Percentiles rank a stretch among this genome's conserved stretches.
Evolutionary conservation across 306 rosid genomes (phyloP).

Genomic region (Vicia faba): DNA sequence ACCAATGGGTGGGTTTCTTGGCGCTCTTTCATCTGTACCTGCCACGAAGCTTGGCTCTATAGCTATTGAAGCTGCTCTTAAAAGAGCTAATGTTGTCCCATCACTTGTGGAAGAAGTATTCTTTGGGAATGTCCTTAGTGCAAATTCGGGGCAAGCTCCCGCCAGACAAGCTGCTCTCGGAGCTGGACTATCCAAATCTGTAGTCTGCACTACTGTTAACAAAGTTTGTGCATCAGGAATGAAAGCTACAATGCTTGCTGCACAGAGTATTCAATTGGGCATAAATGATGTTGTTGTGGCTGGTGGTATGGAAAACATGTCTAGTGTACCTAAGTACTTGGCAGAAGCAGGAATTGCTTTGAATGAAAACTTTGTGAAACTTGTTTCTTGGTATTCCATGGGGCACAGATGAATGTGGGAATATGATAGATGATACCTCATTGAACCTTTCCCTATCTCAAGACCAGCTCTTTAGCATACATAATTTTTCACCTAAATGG

Average conservation of each 20-base stretch:
- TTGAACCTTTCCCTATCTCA: too few species aligned
- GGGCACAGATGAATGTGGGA: too few species aligned
- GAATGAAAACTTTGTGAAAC: too few species aligned
- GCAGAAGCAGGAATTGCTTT: too few species aligned
- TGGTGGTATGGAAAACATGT: conserved; percentile 99
- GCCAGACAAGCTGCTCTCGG: conserved; percentile 99
- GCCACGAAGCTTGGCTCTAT: conserved; percentile 95
- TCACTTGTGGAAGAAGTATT: conserved; percentile 85
- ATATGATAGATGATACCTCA: too few species aligned
- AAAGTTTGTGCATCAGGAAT: conserved; percentile 99
- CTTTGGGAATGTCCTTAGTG: conserved; percentile 96
- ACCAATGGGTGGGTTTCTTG: conserved; percentile 96
- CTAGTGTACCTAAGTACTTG: conserved; percentile 86
- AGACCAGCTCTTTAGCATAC: too few species aligned
- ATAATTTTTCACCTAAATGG: too few species aligned
- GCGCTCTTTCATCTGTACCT: conserved; percentile 74
- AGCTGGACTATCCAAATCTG: conserved; percentile 89
- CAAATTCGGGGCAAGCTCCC: conserved; percentile 98
- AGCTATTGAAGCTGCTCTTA: conserved; percentile 91
- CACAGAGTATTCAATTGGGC: conserved; percentile 97
- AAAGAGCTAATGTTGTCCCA: conserved; percentile 87
- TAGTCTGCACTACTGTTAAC: conserved; percentile 83
- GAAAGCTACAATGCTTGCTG: conserved; percentile 98
- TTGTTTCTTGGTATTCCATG: too few species aligned
- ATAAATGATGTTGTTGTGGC: conserved; percentile 91